These are phyloP conservation scores for Teunomyces cretensis DNA, from an alignment of 805 yeast genomes.

Conservation along the genomic window DNA sequence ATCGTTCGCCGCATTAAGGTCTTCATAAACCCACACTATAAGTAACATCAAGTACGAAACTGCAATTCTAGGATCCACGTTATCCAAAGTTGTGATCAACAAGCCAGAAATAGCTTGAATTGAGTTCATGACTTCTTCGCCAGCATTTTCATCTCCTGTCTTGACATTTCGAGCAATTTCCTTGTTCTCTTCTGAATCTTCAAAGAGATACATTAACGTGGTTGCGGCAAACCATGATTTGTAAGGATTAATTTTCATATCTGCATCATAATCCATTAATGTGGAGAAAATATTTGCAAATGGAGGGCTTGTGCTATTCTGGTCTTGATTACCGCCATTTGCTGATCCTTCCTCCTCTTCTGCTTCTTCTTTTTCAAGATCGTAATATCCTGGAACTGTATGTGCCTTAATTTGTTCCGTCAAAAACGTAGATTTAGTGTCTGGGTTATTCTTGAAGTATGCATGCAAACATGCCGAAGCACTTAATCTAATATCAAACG, in stretches of 20 bases:
- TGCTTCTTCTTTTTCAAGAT: slow-evolving; percentile 12
- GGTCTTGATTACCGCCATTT: slow-evolving; percentile 1
- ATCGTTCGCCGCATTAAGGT: slow-evolving; percentile 69
- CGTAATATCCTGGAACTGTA: slow-evolving; percentile 23
- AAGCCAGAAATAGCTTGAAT: slow-evolving; percentile 80
- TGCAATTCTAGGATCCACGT: slow-evolving; percentile 69
- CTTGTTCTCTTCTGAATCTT: slow-evolving; percentile 51
- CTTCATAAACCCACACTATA: slow-evolving; percentile 75
- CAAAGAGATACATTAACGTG: slow-evolving; percentile 61
- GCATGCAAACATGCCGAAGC: slow-evolving; percentile 66
- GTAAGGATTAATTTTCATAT: slow-evolving; percentile 74
- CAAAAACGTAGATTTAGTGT: slow-evolving; percentile 61
- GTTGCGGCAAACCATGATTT: slow-evolving; percentile 80
- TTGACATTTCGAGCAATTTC: slow-evolving; percentile 47
- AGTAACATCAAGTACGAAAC: slow-evolving; percentile 77
- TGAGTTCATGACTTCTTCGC: slow-evolving; percentile 68
- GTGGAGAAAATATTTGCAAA: slow-evolving; percentile 66
- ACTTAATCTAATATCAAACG: slow-evolving; percentile 78
- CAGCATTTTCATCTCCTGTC: slow-evolving; percentile 57
- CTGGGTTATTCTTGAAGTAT: slow-evolving; percentile 62
- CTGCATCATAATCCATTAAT: slow-evolving; percentile 71
- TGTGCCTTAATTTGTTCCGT: slow-evolving; percentile 58
- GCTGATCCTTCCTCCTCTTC: neutral
- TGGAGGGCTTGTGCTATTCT: slow-evolving; percentile 7
- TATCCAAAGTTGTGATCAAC: slow-evolving; percentile 60